Conservation (phyloP, 257 asterid species). For the Leonotis leonurus region DNA sequence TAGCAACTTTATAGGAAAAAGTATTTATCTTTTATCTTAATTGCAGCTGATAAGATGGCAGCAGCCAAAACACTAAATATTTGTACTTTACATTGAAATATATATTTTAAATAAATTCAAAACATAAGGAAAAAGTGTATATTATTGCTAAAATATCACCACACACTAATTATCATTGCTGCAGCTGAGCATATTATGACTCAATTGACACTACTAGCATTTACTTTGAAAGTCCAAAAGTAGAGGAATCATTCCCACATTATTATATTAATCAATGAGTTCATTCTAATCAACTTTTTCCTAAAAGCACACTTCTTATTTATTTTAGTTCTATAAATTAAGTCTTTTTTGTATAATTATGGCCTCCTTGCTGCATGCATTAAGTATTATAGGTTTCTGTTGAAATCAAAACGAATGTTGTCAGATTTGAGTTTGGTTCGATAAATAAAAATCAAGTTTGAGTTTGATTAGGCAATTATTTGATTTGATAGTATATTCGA, state of each 20-base stretch:
- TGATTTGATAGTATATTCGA: no score
- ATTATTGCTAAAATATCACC: slow-evolving; percentile 6
- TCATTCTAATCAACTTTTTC: slow-evolving; percentile 5
- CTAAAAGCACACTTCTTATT: slow-evolving; percentile 11
- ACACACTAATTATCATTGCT: slow-evolving; percentile 13
- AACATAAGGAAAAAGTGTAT: neutral
- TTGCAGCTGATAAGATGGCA: slow-evolving; percentile 27
- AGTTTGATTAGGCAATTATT: no score
- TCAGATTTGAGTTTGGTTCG: no score
- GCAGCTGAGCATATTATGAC: slow-evolving; percentile 23
- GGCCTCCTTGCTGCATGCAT: no score
- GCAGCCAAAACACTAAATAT: slow-evolving; percentile 24
- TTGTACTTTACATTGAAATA: neutral
- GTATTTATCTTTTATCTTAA: slow-evolving; percentile 14
- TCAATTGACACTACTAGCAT: slow-evolving; percentile 25
- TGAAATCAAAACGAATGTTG: no score
- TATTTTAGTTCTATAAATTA: slow-evolving; percentile 1
- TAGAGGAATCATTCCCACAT: slow-evolving; percentile 20
- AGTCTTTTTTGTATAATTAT: neutral
- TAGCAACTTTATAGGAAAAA: slow-evolving; percentile 3
- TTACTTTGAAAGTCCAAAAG: slow-evolving; percentile 19
- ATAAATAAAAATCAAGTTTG: no score
- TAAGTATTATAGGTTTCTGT: no score
- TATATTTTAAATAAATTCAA: neutral
- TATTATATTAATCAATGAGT: neutral